A percentile compares a stretch with the other conserved stretches of the same genome.
Evolutionary conservation across 352 stramenopile species (phyloP).

Genomic region (Globisporangium paddicum): DNA sequence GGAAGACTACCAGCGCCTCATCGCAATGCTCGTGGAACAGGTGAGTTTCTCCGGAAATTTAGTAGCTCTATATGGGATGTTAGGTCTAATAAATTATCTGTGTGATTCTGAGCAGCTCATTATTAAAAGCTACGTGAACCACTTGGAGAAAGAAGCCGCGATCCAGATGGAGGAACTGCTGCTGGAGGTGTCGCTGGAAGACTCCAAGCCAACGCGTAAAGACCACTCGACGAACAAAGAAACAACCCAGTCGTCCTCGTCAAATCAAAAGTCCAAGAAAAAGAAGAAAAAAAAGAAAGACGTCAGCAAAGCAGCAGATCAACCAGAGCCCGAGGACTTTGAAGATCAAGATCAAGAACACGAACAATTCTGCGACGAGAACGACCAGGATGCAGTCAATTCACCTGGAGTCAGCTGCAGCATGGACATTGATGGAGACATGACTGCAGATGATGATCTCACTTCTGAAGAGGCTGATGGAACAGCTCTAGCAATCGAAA

Average conservation of each 20-base stretch:
- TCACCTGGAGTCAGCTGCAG: background rate
- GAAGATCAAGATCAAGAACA: background rate
- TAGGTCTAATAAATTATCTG: no score
- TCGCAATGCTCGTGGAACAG: conserved; percentile 84
- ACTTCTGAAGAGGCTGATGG: background rate
- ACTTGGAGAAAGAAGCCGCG: conserved; percentile 62
- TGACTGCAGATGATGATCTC: background rate
- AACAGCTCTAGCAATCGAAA: background rate
- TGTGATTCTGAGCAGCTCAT: conserved; percentile 40
- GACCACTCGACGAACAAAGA: background rate
- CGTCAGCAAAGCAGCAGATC: background rate
- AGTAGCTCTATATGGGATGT: background rate
- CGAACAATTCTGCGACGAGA: background rate
- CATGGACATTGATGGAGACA: background rate
- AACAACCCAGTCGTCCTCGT: background rate
- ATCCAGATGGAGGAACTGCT: conserved; percentile 76
- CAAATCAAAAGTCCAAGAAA: conserved; percentile 23
- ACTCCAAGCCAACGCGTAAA: conserved; percentile 9
- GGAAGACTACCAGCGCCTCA: conserved; percentile 76
- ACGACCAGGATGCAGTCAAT: background rate
- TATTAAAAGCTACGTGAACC: conserved; percentile 60
- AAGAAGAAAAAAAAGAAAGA: conserved; percentile 44
- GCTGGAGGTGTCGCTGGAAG: conserved; percentile 44
- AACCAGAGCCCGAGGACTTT: conserved; percentile 17
- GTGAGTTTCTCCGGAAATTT: conserved; percentile 10